phyloP scores from a whole-genome alignment of 129 eudicot species.

The Tanacetum coccineum region DNA sequence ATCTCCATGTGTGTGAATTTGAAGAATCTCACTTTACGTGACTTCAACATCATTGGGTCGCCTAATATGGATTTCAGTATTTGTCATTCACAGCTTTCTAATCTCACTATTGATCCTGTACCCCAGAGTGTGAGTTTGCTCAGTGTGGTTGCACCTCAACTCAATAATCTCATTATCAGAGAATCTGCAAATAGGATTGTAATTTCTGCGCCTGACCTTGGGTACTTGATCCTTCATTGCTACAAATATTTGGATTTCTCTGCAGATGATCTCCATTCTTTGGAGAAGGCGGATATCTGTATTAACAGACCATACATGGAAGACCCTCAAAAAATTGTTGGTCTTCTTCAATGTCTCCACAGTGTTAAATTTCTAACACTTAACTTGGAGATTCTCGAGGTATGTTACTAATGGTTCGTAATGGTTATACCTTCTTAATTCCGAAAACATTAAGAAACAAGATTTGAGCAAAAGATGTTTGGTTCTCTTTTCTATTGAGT shows the following conservation, averaged over 20 bases:
- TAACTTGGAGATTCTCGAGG: neutral
- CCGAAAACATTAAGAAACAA: neutral
- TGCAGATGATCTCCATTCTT: neutral
- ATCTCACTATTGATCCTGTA: neutral
- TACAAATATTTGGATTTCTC: neutral
- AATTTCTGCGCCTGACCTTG: neutral
- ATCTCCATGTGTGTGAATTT: no score
- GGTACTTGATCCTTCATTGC: neutral
- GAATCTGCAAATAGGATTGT: neutral
- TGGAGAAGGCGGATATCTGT: neutral
- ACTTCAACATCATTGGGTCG: neutral
- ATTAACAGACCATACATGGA: neutral
- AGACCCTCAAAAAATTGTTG: neutral
- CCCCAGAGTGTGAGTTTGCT: neutral
- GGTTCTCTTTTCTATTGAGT: no score
- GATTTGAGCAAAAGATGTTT: no score
- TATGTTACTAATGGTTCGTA: no score
- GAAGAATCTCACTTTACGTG: no score
- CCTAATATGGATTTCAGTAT: neutral
- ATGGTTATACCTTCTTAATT: no score
- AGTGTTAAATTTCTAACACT: conserved; percentile 7
- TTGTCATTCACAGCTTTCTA: neutral
- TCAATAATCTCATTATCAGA: neutral
- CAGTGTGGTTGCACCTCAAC: conserved; percentile 16
- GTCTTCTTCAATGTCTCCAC: conserved; percentile 2